Percentiles rank a stretch among this genome's conserved stretches.
These are phyloP conservation scores for Lagenidium sp. DNA, from an alignment of 352 stramenopile genomes.

Conservation along the genomic window DNA sequence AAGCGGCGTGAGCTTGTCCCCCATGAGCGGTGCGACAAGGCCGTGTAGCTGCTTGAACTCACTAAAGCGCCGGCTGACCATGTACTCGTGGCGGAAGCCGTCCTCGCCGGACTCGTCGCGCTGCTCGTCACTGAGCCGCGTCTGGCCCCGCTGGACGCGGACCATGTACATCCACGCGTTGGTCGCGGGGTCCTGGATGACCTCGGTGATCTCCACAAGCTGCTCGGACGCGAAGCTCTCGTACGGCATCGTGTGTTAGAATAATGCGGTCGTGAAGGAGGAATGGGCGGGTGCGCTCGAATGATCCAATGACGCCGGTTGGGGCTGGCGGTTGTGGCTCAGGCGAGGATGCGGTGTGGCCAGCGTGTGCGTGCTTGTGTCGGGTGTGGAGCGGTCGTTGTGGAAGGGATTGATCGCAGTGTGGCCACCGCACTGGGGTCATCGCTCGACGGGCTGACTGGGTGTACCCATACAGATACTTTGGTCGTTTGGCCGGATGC, in stretches of 20 bases:
- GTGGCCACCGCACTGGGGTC: too few relatives aligned
- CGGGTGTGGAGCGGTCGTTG: too few relatives aligned
- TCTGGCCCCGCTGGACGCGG: conserved; percentile 42
- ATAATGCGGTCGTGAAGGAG: too few relatives aligned
- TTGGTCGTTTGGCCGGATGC: too few relatives aligned
- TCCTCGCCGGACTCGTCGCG: conserved; percentile 9
- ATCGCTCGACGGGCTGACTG: too few relatives aligned
- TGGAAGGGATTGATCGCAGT: too few relatives aligned
- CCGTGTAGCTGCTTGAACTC: conserved; percentile 71
- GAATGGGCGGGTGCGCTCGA: too few relatives aligned
- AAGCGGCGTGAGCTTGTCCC: conserved; percentile 38
- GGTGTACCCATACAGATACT: too few relatives aligned
- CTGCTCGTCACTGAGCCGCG: conserved; percentile 9
- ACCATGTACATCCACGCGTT: conserved; percentile 66
- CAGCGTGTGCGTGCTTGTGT: too few relatives aligned
- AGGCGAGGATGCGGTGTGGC: too few relatives aligned
- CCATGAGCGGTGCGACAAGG: conserved; percentile 44
- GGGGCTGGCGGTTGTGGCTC: too few relatives aligned
- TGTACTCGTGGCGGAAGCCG: conserved; percentile 53
- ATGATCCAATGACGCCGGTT: too few relatives aligned
- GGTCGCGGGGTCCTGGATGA: conserved; percentile 53
- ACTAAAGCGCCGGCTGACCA: conserved; percentile 57
- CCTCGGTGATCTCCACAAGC: conserved; percentile 52
- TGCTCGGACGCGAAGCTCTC: conserved; percentile 68
- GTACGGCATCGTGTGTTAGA: conserved; percentile 62